phyloP scores from a whole-genome alignment of 306 rosid species.

The Cicer bijugum region DNA sequence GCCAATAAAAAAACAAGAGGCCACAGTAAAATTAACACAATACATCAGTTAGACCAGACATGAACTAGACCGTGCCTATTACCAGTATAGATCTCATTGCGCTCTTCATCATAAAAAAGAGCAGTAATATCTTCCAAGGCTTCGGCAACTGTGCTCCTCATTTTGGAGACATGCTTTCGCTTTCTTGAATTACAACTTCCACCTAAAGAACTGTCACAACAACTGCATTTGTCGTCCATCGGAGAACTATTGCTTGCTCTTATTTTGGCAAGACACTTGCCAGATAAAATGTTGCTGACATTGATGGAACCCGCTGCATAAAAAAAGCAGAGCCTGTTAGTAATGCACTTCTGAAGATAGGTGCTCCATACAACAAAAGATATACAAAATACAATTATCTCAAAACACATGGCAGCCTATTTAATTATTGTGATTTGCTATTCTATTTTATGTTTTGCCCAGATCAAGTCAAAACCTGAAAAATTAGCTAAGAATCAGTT shows the following conservation, averaged over 20 bases:
- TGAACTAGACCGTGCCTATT: constrained; percentile 92
- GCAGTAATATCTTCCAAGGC: constrained; percentile 99
- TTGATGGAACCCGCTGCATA: constrained; percentile 96
- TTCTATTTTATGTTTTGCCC: constrained; percentile 20
- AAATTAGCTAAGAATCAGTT: neutral
- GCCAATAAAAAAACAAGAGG: constrained; percentile 46
- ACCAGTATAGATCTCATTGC: constrained; percentile 94
- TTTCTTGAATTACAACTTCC: constrained; percentile 60
- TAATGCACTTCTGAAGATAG: constrained; percentile 3
- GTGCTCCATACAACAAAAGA: constrained; percentile 19
- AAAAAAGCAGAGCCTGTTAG: constrained; percentile 45
- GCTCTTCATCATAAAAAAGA: constrained; percentile 95
- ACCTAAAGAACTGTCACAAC: constrained; percentile 55
- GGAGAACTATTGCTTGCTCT: constrained; percentile 73
- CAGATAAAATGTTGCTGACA: constrained; percentile 93
- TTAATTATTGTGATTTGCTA: neutral
- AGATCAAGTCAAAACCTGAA: constrained; percentile 13
- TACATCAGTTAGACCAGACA: constrained; percentile 85
- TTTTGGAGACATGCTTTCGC: constrained; percentile 56
- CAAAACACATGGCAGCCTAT: constrained; percentile 17
- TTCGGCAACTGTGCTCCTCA: constrained; percentile 91
- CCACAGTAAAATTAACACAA: constrained; percentile 40
- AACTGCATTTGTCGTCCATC: constrained; percentile 58
- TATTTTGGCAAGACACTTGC: constrained; percentile 95
- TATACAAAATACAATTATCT: constrained; percentile 12